A percentile compares a stretch with the other conserved stretches of the same genome.
Evolutionary conservation across 192 early-diverging fungal species (phyloP).

Genomic region (Coemansia sp.): DNA sequence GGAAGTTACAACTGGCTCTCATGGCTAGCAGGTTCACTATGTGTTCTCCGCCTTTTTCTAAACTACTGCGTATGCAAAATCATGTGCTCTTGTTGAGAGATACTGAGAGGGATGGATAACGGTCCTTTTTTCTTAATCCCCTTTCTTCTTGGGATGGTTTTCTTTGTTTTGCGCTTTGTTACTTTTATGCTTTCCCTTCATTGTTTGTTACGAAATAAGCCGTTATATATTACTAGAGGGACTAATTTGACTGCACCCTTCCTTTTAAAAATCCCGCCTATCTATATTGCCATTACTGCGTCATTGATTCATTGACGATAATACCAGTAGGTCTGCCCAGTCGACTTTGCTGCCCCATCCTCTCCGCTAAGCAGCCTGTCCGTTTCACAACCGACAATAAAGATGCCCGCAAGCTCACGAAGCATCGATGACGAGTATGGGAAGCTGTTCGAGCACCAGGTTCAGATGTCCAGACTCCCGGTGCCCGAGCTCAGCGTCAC

Average conservation of each 20-base stretch:
- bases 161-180: background rate
- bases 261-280: background rate
- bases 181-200: background rate
- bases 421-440: constrained; percentile 31
- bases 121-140: too few relatives aligned
- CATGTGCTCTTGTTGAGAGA: too few relatives aligned
- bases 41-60: too few relatives aligned
- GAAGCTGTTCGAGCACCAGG: constrained; percentile 67
- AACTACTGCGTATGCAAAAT: too few relatives aligned
- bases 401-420: constrained; percentile 16
- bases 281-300: background rate
- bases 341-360: background rate
- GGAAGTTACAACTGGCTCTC: too few relatives aligned
- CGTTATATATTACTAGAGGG: background rate
- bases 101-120: too few relatives aligned
- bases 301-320: constrained; percentile 1
- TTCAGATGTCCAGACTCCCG: constrained; percentile 78
- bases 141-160: too few relatives aligned
- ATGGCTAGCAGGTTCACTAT: too few relatives aligned
- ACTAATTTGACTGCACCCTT: constrained; percentile 4
- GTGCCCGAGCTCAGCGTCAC: constrained; percentile 84
- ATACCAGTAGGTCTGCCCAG: constrained; percentile 2
- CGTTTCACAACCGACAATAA: background rate
- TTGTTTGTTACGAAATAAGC: background rate
- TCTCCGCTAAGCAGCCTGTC: constrained; percentile 3